These are phyloP conservation scores for Apiospora aurea DNA, from an alignment of 2,329 filamentous ascomycete genomes.

Conservation along the genomic window DNA sequence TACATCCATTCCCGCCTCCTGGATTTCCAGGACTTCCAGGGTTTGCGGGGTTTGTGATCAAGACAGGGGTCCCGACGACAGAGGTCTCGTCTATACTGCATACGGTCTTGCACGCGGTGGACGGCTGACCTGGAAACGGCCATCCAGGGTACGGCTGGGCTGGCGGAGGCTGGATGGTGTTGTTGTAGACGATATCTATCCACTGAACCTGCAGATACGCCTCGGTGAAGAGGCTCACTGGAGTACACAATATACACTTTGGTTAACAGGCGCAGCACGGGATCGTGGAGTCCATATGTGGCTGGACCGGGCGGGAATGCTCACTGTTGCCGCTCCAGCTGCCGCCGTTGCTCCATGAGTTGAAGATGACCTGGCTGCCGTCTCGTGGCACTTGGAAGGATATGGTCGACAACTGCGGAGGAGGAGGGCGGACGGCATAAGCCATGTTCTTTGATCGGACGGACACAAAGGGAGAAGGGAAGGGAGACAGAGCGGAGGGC, in stretches of 20 bases:
- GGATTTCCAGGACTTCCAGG: neutral
- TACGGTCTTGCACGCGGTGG: slow-evolving; percentile 36
- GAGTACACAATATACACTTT: neutral
- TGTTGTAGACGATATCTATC: slow-evolving; percentile 67
- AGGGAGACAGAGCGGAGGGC: slow-evolving; percentile 3
- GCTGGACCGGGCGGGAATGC: slow-evolving; percentile 25
- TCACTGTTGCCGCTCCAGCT: slow-evolving; percentile 67
- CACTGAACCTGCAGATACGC: slow-evolving; percentile 68
- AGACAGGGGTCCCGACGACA: slow-evolving; percentile 45
- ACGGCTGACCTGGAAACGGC: slow-evolving; percentile 35
- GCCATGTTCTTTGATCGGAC: neutral
- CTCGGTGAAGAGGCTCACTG: slow-evolving; percentile 42
- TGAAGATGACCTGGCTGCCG: slow-evolving; percentile 60
- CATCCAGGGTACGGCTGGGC: slow-evolving; percentile 38
- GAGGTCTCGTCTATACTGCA: slow-evolving; percentile 45
- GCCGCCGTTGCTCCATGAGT: slow-evolving; percentile 68
- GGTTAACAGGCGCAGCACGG: neutral
- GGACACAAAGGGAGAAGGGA: slow-evolving; percentile 32
- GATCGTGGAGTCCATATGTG: neutral
- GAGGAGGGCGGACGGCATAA: no score
- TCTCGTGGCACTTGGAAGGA: slow-evolving; percentile 62
- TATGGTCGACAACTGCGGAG: slow-evolving; percentile 48
- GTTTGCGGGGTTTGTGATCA: slow-evolving; percentile 33
- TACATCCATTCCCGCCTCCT: neutral
- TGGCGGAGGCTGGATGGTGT: neutral